These are phyloP conservation scores for Coffea canephora DNA, from an alignment of 257 asterid species.

Conservation along the genomic window DNA sequence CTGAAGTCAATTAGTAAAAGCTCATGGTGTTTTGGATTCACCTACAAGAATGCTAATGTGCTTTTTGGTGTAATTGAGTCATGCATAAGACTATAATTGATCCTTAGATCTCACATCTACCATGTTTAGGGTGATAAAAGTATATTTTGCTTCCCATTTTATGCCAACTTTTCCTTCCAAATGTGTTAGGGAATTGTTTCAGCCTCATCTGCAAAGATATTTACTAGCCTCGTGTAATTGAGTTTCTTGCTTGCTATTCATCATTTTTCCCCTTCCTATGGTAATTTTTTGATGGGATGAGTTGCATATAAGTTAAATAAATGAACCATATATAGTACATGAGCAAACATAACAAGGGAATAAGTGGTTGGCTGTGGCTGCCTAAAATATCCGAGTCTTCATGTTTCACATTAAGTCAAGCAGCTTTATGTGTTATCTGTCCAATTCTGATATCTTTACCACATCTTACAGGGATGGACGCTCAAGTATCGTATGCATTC, in stretches of 20 bases:
- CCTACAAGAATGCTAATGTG: background rate
- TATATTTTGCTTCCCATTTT: background rate
- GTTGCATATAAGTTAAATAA: background rate
- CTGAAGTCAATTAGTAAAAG: background rate
- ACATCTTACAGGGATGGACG: slow-evolving; percentile 79
- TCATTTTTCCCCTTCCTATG: background rate
- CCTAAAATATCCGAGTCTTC: background rate
- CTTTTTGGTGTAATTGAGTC: background rate
- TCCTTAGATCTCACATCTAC: background rate
- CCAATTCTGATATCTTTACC: slow-evolving; percentile 2
- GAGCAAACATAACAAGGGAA: background rate
- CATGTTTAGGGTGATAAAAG: background rate
- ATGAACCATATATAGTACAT: background rate
- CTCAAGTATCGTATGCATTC: slow-evolving; percentile 90
- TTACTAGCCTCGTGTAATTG: background rate
- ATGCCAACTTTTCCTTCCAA: background rate
- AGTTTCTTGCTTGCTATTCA: background rate
- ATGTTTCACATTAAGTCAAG: background rate
- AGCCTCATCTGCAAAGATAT: background rate
- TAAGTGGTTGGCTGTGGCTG: background rate
- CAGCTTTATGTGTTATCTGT: background rate
- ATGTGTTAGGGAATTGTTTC: background rate
- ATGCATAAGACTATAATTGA: background rate
- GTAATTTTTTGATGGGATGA: background rate
- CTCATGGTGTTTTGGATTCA: background rate